Evolutionary conservation across 257 asterid genomes (phyloP), one percentile per base, ranked within the genome.

Genomic region (Solanum chiquidenum): DNA sequence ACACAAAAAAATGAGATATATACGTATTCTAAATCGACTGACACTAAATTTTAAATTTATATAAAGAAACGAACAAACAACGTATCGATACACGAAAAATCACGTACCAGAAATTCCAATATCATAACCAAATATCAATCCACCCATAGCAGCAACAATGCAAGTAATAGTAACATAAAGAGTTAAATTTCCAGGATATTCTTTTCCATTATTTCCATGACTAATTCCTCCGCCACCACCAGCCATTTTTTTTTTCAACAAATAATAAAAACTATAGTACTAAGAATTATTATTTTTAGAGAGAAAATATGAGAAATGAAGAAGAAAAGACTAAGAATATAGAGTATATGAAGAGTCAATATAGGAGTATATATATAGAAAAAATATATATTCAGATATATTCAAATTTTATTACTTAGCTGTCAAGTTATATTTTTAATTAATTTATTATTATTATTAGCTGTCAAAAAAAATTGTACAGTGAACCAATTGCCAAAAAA

Each of bases 111-210:
- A 96, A 89, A 96, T 95, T 5, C 99, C 99, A 0, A 96, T 93
- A 85, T 96, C 98, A 37, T 96, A 96, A 49, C 99, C 99, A 83
- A 96, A 96, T 40, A 96, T 96, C 7, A 96, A 93, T 12, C 99
- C 99, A 9, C 99, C 99, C 99, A 94, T 96, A 89, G 96, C 99
- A 1, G 99, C 99, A 25, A 95, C 93, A 80, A 96, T 90, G 83
- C 98, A 96, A 29, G 98, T 94, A 8, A 89, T 46, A 35, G 94
- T 88, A 46, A 95, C 98, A 86, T 94, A 94, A 5, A 89, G 89
- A 72, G 99, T 96, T 8, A 96, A 94, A 75, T 92, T 91, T 16
- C 98, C 98, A 74, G 98, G 96, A 89, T 96, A 96, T 27, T 86
- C 93, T 86, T 93, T 94, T 20, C 94, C 91, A 85, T 12, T 86